phyloP scores from a whole-genome alignment of 805 yeast genomes.

The Ogataea kodamae region DNA sequence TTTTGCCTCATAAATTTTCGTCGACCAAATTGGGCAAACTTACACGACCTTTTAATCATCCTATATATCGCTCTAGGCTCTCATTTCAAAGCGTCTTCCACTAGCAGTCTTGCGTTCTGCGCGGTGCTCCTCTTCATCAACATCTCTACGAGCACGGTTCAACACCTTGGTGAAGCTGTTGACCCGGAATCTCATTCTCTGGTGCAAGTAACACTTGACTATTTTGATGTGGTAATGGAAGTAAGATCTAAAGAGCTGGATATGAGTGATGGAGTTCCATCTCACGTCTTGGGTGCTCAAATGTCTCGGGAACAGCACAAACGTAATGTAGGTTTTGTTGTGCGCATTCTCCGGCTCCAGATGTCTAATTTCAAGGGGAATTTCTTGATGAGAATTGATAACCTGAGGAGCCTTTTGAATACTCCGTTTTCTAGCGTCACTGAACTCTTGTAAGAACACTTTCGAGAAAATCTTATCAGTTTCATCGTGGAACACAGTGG shows the following conservation, averaged over 20 bases:
- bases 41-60: constrained; percentile 4
- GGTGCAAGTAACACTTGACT: constrained; percentile 96
- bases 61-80: constrained; percentile 13
- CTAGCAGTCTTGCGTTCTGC: constrained; percentile 61
- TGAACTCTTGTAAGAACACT: constrained; percentile 89
- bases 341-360: constrained; percentile 37
- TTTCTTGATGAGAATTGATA: constrained; percentile 79
- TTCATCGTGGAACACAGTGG: constrained; percentile 92
- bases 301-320: constrained; percentile 82
- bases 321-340: constrained; percentile 48
- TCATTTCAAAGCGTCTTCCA: constrained; percentile 60
- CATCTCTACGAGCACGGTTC: constrained; percentile 95
- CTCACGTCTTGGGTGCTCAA: constrained; percentile 55
- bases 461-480: constrained; percentile 90
- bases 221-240: constrained; percentile 99
- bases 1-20: constrained; percentile 13
- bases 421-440: constrained; percentile 91
- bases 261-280: constrained; percentile 86
- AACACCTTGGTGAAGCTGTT: constrained; percentile 90
- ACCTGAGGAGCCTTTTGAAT: constrained; percentile 99
- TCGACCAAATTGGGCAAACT: constrained; percentile 2
- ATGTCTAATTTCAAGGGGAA: constrained; percentile 81
- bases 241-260: constrained; percentile 89
- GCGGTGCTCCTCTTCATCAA: constrained; percentile 59
- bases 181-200: constrained; percentile 96